Base-by-base conservation (phyloP, 2,329 filamentous ascomycete species). In the Aspergillus tubingensis region DNA sequence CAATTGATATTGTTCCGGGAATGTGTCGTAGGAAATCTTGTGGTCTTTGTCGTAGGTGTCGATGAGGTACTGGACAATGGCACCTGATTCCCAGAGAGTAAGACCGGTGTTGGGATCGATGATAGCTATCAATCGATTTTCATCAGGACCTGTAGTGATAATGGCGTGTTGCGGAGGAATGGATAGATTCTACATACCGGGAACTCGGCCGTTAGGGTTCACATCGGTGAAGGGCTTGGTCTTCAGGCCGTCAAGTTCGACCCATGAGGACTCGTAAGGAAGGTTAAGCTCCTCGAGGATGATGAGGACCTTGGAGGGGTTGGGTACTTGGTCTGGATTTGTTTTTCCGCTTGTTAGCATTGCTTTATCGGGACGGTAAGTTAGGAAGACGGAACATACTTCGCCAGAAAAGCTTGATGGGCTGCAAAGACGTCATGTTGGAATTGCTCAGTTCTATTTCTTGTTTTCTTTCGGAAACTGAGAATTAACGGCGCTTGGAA, bases 271-370 rank as follows among this genome's bases (percentile, higher is more conserved):
- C 8, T 53, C 50, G 3, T 53, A 53, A 0, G 50, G 50, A 15
- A 53, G 50, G 4, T 53, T 3, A 6, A 53, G 30, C 2, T 53
- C 50, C 30, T 53, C 50, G 5, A 53, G 32, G 15, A 53, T 53
- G 21, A 53, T 53, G 30, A 53, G 50, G 30, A 53, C 50, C 17
- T 53, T 53, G 50, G 50, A 38, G 17, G 50, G 50, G 19, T 53
- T 53, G 30, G 50, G 50, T 32, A 53, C 50, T 11, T 53, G 32
- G 32, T 53, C 50, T 53, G 30, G 1, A 15, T 27, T 27, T 2
- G 8, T 49, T 5, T 17, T 23, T 0, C 21, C 17, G 17, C 4
- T 23, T 25, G 10, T 27, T 27, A 36, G 32, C 11, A 36, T 36
- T 36, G 32, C 11, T 21, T 19, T 19, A 19, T 19, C 17, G 17